A percentile compares a stretch with the other conserved stretches of the same genome.
Conservation (phyloP, 306 rosid species). For the Medicago truncatula region DNA sequence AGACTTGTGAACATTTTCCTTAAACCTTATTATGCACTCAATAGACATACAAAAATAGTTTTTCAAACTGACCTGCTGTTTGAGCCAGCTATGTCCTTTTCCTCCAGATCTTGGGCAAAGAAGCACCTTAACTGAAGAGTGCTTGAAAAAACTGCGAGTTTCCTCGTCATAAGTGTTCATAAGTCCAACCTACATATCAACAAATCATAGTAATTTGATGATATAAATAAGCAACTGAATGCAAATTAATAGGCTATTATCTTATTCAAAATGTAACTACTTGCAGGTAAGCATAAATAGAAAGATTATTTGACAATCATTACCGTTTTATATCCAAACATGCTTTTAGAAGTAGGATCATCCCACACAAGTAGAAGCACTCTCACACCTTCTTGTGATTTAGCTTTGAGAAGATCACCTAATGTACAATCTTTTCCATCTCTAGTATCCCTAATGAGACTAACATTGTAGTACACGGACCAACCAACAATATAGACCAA, state of each 20-base stretch:
- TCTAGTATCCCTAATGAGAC: constrained; percentile 58
- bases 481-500: constrained; percentile 85
- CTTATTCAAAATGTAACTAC: constrained; percentile 30
- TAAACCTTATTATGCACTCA: constrained; percentile 1
- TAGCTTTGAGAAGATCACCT: constrained; percentile 81
- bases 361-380: constrained; percentile 93
- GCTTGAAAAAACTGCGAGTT: constrained; percentile 79
- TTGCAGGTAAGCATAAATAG: constrained; percentile 1
- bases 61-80: constrained; percentile 56
- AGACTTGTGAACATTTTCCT: neutral
- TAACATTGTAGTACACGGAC: constrained; percentile 89
- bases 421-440: constrained; percentile 47
- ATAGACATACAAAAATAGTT: constrained; percentile 1
- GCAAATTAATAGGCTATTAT: constrained; percentile 20
- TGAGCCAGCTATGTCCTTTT: constrained; percentile 75
- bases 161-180: constrained; percentile 83
- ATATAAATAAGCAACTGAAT: constrained; percentile 9
- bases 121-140: constrained; percentile 80
- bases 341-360: constrained; percentile 80
- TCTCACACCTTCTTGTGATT: constrained; percentile 90
- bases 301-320: constrained; percentile 13
- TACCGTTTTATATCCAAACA: constrained; percentile 76
- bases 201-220: constrained; percentile 7
- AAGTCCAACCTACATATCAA: constrained; percentile 65
- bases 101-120: constrained; percentile 82